A percentile compares a stretch with the other conserved stretches of the same genome.
phyloP scores from a whole-genome alignment of 768 basidiomycete species.

The Lactarius trivialis region DNA sequence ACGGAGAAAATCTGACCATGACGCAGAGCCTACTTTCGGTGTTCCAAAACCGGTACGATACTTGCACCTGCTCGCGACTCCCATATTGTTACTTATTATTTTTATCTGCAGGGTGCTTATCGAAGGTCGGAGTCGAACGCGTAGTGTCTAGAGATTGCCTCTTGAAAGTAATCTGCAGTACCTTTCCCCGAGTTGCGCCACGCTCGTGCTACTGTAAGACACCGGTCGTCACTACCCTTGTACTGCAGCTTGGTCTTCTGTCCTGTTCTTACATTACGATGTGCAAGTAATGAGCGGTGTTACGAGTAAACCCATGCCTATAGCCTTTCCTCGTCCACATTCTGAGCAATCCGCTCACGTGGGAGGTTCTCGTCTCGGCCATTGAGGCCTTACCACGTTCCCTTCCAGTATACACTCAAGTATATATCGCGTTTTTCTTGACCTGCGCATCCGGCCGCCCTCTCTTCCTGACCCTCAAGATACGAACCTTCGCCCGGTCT shows the following conservation, averaged over 20 bases:
- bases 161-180: too few relatives aligned
- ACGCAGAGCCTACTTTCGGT: not conserved
- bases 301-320: conserved; percentile 45
- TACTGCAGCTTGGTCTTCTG: not conserved
- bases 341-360: conserved; percentile 50
- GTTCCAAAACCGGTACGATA: not conserved
- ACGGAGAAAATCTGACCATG: not conserved
- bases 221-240: not conserved
- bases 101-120: not conserved
- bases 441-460: conserved; percentile 24
- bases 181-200: too few relatives aligned
- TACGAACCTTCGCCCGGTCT: conserved; percentile 39
- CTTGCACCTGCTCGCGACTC: too few relatives aligned
- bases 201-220: not conserved
- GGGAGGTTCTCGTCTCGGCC: too few relatives aligned
- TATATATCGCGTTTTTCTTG: not conserved
- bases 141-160: not conserved
- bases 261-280: not conserved
- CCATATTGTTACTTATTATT: not conserved
- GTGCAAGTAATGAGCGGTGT: not conserved
- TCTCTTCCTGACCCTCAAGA: conserved; percentile 53
- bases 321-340: conserved; percentile 65
- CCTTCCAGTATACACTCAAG: conserved; percentile 53
- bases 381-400: conserved; percentile 40
- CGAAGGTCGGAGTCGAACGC: not conserved